Conservation (phyloP, 2,329 filamentous ascomycete species). For the Curvularia eragrostidis region DNA sequence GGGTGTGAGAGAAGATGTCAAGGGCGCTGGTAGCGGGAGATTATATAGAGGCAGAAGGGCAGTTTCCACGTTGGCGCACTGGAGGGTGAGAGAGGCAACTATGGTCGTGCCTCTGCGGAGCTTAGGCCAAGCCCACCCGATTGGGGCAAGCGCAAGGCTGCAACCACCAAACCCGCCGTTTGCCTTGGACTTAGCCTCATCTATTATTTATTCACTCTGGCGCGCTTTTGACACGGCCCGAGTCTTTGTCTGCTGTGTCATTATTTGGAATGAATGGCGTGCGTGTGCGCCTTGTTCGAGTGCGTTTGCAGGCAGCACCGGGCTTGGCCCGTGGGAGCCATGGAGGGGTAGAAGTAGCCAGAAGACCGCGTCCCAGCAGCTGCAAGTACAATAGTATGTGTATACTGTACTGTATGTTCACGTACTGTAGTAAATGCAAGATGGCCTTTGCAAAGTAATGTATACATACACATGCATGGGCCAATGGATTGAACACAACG, state of each 20-base stretch:
- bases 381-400: no score
- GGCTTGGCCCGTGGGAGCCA: slow-evolving; percentile 3
- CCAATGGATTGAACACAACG: neutral
- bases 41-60: slow-evolving; percentile 23
- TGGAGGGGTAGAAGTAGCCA: slow-evolving; percentile 13
- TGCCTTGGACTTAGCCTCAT: slow-evolving; percentile 1
- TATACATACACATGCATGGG: neutral
- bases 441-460: no score
- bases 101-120: slow-evolving; percentile 25
- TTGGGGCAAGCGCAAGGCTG: slow-evolving; percentile 33
- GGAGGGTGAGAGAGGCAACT: slow-evolving; percentile 24
- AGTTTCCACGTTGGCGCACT: slow-evolving; percentile 18
- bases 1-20: slow-evolving; percentile 14
- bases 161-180: slow-evolving; percentile 16
- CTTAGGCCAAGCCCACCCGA: slow-evolving; percentile 23
- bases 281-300: slow-evolving; percentile 13
- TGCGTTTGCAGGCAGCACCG: neutral
- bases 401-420: no score
- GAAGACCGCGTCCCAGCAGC: neutral
- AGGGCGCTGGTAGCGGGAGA: slow-evolving; percentile 4
- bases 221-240: neutral
- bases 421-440: neutral
- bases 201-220: no score
- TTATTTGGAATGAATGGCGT: neutral
- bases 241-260: neutral